Conservation (phyloP, 1,284 basidiomycete species). For the Ganoderma sinense region DNA sequence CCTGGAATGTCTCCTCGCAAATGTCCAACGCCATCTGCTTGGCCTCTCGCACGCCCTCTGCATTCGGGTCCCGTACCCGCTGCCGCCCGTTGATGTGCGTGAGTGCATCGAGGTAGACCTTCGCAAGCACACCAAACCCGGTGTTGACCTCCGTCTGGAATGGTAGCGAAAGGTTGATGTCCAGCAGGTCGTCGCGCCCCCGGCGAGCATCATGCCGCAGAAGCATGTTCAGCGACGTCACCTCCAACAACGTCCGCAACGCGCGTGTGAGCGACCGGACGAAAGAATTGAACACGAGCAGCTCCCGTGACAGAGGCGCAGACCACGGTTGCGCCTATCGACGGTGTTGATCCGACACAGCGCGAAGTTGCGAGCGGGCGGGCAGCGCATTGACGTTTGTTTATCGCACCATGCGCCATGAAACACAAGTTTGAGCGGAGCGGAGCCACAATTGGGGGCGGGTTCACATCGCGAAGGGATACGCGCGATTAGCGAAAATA, state of each 20-base stretch:
- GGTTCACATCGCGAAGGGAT: slow-evolving; percentile 10
- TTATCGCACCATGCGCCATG: slow-evolving; percentile 5
- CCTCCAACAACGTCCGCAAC: slow-evolving; percentile 90
- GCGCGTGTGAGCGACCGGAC: slow-evolving; percentile 90
- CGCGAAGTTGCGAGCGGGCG: neutral
- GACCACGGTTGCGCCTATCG: slow-evolving; percentile 85
- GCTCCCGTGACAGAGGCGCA: slow-evolving; percentile 93
- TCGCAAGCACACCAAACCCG: slow-evolving; percentile 96
- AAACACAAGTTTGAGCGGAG: slow-evolving; percentile 16
- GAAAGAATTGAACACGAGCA: slow-evolving; percentile 98
- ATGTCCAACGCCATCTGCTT: slow-evolving; percentile 91
- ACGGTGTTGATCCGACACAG: slow-evolving; percentile 5
- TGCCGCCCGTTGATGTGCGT: slow-evolving; percentile 85
- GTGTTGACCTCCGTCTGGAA: slow-evolving; percentile 98
- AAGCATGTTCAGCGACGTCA: slow-evolving; percentile 91
- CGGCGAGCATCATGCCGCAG: slow-evolving; percentile 88
- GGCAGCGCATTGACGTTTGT: neutral
- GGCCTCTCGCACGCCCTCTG: slow-evolving; percentile 81
- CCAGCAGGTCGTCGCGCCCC: slow-evolving; percentile 90
- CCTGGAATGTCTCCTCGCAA: slow-evolving; percentile 93
- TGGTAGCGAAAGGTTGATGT: slow-evolving; percentile 89
- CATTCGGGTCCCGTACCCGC: slow-evolving; percentile 77
- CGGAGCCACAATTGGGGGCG: slow-evolving; percentile 12
- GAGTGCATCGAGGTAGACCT: slow-evolving; percentile 94
- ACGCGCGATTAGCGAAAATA: slow-evolving; percentile 13